A percentile compares a stretch with the other conserved stretches of the same genome.
These are phyloP conservation scores for Hsuehochloa calcarea DNA, from an alignment of 176 grass and related monocot genomes.

Conservation along the genomic window DNA sequence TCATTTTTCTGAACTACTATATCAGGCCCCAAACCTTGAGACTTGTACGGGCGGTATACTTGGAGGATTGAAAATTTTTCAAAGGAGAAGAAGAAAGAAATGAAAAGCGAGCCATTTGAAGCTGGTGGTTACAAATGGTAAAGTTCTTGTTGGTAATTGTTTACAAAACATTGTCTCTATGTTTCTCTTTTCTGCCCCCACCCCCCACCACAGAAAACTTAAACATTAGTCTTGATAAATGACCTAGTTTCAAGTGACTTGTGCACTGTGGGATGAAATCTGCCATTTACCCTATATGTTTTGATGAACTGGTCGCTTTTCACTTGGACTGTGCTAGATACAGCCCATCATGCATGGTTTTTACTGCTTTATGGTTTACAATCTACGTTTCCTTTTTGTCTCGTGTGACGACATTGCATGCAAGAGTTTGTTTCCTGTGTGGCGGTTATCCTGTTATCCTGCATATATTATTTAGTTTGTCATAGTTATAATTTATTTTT, in stretches of 20 bases:
- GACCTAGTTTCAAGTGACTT: constrained; percentile 11
- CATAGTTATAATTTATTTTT: not conserved
- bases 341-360: not conserved
- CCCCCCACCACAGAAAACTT: too few relatives aligned
- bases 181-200: constrained; percentile 3
- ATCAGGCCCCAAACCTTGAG: constrained; percentile 73
- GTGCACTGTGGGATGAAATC: not conserved
- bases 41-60: constrained; percentile 71
- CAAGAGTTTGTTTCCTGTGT: not conserved
- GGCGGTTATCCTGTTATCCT: not conserved
- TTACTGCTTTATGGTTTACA: not conserved
- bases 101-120: constrained; percentile 93
- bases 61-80: constrained; percentile 98
- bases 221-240: not conserved
- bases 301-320: constrained; percentile 1
- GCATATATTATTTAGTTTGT: not conserved
- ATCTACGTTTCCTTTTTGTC: not conserved
- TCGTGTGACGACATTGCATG: not conserved
- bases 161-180: constrained; percentile 22
- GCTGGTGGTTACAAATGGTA: constrained; percentile 99
- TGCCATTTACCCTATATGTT: not conserved
- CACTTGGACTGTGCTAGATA: not conserved
- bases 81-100: constrained; percentile 91
- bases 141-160: constrained; percentile 17
- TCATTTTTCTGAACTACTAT: constrained; percentile 25